Evolutionary conservation across 1,284 basidiomycete species (phyloP).

Genomic region (Stygiomarasmius scandens): DNA sequence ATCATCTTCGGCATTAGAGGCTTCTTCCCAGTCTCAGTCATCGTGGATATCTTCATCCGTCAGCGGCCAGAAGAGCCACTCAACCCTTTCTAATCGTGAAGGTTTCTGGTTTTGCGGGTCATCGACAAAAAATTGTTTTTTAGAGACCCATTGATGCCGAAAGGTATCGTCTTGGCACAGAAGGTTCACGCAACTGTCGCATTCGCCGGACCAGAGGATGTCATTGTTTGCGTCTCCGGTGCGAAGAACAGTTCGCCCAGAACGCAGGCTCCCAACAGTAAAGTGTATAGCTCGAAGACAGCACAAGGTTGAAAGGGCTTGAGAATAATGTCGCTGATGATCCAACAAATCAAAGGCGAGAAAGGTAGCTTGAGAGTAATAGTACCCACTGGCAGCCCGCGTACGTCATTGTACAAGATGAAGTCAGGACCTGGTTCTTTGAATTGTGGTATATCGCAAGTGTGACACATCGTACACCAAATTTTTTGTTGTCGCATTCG

Average conservation of each 20-base stretch:
- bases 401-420: slow-evolving; percentile 31
- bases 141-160: slow-evolving; percentile 29
- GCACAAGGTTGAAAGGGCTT: slow-evolving; percentile 23
- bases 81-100: slow-evolving; percentile 30
- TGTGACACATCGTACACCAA: slow-evolving; percentile 40
- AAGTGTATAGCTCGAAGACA: slow-evolving; percentile 32
- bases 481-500: slow-evolving; percentile 29
- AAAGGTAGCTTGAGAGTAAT: too few species aligned
- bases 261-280: slow-evolving; percentile 26
- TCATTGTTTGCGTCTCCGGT: slow-evolving; percentile 20
- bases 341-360: too few species aligned
- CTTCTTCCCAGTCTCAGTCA: slow-evolving; percentile 9
- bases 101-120: slow-evolving; percentile 23
- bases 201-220: slow-evolving; percentile 38
- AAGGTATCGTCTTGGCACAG: slow-evolving; percentile 35
- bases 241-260: slow-evolving; percentile 21
- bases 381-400: slow-evolving; percentile 37
- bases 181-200: slow-evolving; percentile 36
- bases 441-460: slow-evolving; percentile 30
- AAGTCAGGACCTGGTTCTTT: slow-evolving; percentile 25
- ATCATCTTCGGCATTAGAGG: neutral
- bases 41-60: slow-evolving; percentile 19
- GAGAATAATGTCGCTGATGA: slow-evolving; percentile 36
- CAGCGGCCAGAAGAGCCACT: slow-evolving; percentile 31
- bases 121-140: slow-evolving; percentile 24